Evolutionary conservation across 2,329 filamentous ascomycete species (phyloP).

Genomic region (Neonectria coccinea): DNA sequence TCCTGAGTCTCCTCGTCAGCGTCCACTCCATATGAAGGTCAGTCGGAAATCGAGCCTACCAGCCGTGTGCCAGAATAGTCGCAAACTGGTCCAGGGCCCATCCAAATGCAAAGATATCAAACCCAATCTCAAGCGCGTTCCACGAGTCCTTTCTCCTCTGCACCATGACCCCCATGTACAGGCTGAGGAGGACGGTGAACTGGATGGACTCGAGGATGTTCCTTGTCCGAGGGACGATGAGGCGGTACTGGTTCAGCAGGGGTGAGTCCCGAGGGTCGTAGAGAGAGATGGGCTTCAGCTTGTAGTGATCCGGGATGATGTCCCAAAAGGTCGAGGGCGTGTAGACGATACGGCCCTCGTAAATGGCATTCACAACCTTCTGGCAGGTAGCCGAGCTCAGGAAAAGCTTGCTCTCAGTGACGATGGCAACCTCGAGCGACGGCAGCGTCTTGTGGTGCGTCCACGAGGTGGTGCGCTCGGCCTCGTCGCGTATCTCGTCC

Average conservation of each 20-base stretch:
- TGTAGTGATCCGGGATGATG: constrained; percentile 87
- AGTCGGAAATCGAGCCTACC: constrained; percentile 52
- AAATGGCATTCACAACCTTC: constrained; percentile 85
- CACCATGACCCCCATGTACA: constrained; percentile 81
- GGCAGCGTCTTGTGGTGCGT: constrained; percentile 72
- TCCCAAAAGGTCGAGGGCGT: constrained; percentile 85
- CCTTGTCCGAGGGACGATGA: constrained; percentile 83
- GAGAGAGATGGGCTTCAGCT: constrained; percentile 82
- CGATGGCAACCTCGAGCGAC: constrained; percentile 84
- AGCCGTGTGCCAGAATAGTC: constrained; percentile 79
- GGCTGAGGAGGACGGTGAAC: constrained; percentile 74
- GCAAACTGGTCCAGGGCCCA: constrained; percentile 85
- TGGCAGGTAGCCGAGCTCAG: constrained; percentile 82
- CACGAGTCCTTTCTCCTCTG: constrained; percentile 69
- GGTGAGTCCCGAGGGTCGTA: constrained; percentile 83
- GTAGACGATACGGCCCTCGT: constrained; percentile 83
- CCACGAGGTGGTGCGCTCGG: constrained; percentile 61
- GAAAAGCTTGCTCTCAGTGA: constrained; percentile 84
- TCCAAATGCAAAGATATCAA: constrained; percentile 79
- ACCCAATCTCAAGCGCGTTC: constrained; percentile 71
- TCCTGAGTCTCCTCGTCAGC: constrained; percentile 58
- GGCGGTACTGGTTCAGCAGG: constrained; percentile 84
- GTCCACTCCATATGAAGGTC: neutral
- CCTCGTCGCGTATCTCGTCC: constrained; percentile 70
- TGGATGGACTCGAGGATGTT: constrained; percentile 81